Base-by-base conservation (phyloP, 2,329 filamentous ascomycete species). In the Cercospora sp. region DNA sequence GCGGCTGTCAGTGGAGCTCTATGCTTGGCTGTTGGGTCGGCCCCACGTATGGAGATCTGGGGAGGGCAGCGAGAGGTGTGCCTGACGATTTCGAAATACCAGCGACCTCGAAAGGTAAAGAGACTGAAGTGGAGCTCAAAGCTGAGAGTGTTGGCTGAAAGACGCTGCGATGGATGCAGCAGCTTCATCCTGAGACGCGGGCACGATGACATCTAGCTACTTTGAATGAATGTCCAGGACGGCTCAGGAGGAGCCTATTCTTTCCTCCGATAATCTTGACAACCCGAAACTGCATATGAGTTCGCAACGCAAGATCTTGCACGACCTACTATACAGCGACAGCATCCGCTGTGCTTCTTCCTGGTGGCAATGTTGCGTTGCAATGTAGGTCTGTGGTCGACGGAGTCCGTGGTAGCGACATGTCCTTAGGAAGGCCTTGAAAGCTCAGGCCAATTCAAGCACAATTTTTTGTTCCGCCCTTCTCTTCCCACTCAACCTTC, bases 1-100 rank as follows among this genome's bases (percentile, higher is more conserved):
- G 92, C 53, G 89, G 92, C 55, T 94, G 93, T 78, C 87, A 87
- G 67, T 99, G 92, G 91, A 97, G 93, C 77, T 85, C 84, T 32
- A 84, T 95, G 73, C 80, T 97, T 32, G 93, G 92, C 5, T 91
- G 90, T 16, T 99, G 94, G 86, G 90, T 94, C 4, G 94, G 94
- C 0, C 73, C 75, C 3, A 67, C 68, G 3, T 75, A 75, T 76
- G 74, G 79, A 21, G 74, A 74, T 28, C 71, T 72, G 49, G 82
- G 77, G 82, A 80, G 73, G 88, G 92, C 82, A 0, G 91, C 91
- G 8, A 85, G 84, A 45, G 94, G 93, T 6, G 94, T 97, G 26
- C 94, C 93, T 0, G 89, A 88, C 67, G 87, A 92, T 62, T 98
- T 97, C 68, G 71, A 67, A 26, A 55, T 57, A 7, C 51, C 68